phyloP scores from a whole-genome alignment of 345 rosid species.

The Salix caprea region DNA sequence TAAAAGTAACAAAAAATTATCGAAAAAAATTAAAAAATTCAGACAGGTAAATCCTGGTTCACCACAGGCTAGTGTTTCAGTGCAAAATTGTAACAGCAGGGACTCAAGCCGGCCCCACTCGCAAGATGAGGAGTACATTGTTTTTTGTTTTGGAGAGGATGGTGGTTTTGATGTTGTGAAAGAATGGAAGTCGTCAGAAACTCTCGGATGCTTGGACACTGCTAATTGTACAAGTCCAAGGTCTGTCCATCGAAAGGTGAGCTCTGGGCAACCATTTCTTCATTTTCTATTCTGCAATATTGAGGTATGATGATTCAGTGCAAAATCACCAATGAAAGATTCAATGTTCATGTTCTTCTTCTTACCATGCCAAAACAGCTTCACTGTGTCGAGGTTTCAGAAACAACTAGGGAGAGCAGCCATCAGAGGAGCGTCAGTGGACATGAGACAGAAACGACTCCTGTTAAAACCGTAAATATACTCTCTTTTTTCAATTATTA shows the following conservation, averaged over 20 bases:
- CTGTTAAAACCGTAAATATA: slow-evolving; percentile 9
- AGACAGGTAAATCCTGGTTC: slow-evolving; percentile 22
- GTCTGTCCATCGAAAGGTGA: slow-evolving; percentile 40
- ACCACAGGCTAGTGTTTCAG: slow-evolving; percentile 25
- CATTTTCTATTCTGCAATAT: neutral
- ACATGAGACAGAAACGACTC: slow-evolving; percentile 6
- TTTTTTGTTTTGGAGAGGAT: slow-evolving; percentile 59
- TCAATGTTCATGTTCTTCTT: neutral
- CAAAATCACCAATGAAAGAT: neutral
- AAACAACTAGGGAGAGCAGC: neutral
- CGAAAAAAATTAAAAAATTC: slow-evolving; percentile 8
- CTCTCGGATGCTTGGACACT: neutral
- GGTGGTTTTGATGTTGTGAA: slow-evolving; percentile 57
- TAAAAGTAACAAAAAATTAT: slow-evolving; percentile 20
- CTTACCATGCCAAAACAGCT: slow-evolving; percentile 25
- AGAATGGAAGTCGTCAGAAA: slow-evolving; percentile 33
- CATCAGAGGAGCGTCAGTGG: slow-evolving; percentile 7
- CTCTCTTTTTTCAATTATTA: neutral
- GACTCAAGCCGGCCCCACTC: slow-evolving; percentile 29
- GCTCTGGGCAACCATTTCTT: neutral
- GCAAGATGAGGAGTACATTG: slow-evolving; percentile 58
- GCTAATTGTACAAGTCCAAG: slow-evolving; percentile 14
- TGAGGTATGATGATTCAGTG: neutral
- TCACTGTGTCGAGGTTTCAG: slow-evolving; percentile 27
- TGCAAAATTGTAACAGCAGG: slow-evolving; percentile 14